These are phyloP conservation scores for Pisolithus thermaeus DNA, from an alignment of 1,284 basidiomycete species.

Conservation along the genomic window DNA sequence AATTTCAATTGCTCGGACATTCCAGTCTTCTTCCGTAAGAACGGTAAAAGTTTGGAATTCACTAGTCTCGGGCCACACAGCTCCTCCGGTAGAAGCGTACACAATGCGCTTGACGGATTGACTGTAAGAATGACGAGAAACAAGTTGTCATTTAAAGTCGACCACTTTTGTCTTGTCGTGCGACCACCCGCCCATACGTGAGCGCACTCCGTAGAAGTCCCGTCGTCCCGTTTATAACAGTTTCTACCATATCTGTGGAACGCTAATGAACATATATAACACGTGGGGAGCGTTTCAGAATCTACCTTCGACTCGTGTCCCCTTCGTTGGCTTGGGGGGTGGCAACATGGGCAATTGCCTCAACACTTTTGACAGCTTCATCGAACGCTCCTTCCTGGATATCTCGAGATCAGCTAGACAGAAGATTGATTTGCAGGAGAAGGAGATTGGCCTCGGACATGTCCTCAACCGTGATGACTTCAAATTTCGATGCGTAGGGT, in stretches of 20 bases:
- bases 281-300: too few relatives aligned
- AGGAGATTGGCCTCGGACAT: slow-evolving; percentile 32
- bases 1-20: slow-evolving; percentile 45
- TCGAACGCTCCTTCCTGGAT: slow-evolving; percentile 54
- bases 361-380: slow-evolving; percentile 58
- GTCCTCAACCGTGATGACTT: slow-evolving; percentile 41
- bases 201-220: slow-evolving; percentile 50
- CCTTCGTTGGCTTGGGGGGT: slow-evolving; percentile 35
- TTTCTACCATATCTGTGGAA: slow-evolving; percentile 37
- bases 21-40: slow-evolving; percentile 57
- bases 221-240: slow-evolving; percentile 59
- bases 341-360: slow-evolving; percentile 51
- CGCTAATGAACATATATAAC: too few relatives aligned
- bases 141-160: background rate
- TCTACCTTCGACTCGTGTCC: too few relatives aligned
- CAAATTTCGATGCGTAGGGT: slow-evolving; percentile 36
- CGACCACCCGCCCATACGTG: slow-evolving; percentile 38
- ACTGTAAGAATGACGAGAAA: background rate
- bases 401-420: background rate
- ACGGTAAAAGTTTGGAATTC: slow-evolving; percentile 16
- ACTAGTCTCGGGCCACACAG: slow-evolving; percentile 33
- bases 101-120: slow-evolving; percentile 55
- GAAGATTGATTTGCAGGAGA: background rate
- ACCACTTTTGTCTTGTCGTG: background rate
- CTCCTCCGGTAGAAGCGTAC: slow-evolving; percentile 53